Evolutionary conservation across 2,329 filamentous ascomycete species (phyloP), one percentile per base, ranked within the genome.

Genomic region (Dactylellina cionopaga): DNA sequence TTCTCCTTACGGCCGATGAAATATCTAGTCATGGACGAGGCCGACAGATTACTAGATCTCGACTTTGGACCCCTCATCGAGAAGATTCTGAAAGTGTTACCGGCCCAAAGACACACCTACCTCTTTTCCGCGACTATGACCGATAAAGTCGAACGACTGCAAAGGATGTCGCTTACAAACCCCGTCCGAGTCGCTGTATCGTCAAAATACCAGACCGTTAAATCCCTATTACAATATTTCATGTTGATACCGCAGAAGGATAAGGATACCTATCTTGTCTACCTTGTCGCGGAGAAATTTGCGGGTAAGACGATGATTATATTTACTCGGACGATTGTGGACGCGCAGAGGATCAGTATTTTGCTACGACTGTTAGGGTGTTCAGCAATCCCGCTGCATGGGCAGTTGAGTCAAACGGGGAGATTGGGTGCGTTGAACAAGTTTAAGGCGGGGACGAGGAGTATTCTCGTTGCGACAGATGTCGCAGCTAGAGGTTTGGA

Each of bases 51-150:
- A 7, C 86, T 98, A 1, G 95, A 99, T 79, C 89, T 97, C 79
- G 93, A 97, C 80, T 98, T 98, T 76, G 93, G 93, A 0, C 92
- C 92, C 1, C 90, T 93, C 19, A 87, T 98, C 35, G 92, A 97
- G 81, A 96, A 96, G 81, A 92, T 97, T 60, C 86, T 98, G 55
- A 94, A 95, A 80, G 92, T 96, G 24, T 83, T 97, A 3, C 93
- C 69, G 0, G 84, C 88, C 39, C 89, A 92, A 78, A 84, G 89
- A 37, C 86, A 89, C 39, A 98, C 95, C 0, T 95, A 90, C 78
- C 89, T 99, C 41, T 98, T 96, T 84, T 95, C 90, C 2, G 94
- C 95, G 1, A 99, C 95, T 10, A 94, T 98, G 86, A 92, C 89
- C 77, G 92, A 89, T 73, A 96, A 97, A 80, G 90, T 99, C 68